Percentiles rank a stretch among this genome's conserved stretches.
These are phyloP conservation scores for Venturiaceae sp. DNA, from an alignment of 2,329 filamentous ascomycete genomes.

Conservation along the genomic window DNA sequence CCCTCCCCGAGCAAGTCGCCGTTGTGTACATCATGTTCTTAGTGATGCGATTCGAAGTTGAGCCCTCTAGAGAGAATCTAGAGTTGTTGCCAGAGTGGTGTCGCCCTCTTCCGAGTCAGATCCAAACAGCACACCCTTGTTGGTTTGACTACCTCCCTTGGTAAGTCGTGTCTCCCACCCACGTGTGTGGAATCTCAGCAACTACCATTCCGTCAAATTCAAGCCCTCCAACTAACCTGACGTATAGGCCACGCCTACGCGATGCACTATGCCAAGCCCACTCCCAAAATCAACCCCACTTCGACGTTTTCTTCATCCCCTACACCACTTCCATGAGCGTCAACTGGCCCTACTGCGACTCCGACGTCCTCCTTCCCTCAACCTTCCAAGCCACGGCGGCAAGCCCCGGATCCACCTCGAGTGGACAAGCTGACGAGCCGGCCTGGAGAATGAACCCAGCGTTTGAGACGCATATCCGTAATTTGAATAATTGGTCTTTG, in stretches of 20 bases:
- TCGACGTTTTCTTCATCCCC: conserved; percentile 76
- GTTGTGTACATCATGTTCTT: conserved; percentile 82
- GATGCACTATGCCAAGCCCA: conserved; percentile 50
- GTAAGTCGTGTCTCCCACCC: conserved; percentile 17
- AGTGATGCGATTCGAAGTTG: conserved; percentile 72
- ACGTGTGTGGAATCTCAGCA: background rate
- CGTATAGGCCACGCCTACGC: conserved; percentile 54
- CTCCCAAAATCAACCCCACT: conserved; percentile 42
- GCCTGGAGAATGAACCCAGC: conserved; percentile 76
- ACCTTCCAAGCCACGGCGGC: conserved; percentile 16
- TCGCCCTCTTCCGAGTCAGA: conserved; percentile 55
- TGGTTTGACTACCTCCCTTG: conserved; percentile 82
- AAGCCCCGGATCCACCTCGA: conserved; percentile 14
- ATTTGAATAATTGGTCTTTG: conserved; percentile 73
- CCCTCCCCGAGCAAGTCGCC: conserved; percentile 73
- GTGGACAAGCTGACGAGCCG: conserved; percentile 27
- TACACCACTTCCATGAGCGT: conserved; percentile 67
- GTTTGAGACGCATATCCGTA: conserved; percentile 69
- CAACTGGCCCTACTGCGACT: conserved; percentile 76
- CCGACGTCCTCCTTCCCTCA: conserved; percentile 54
- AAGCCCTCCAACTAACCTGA: conserved; percentile 7
- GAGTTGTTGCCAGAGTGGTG: conserved; percentile 67
- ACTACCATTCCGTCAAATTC: background rate
- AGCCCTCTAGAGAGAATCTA: conserved; percentile 70
- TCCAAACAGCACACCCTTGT: conserved; percentile 58